Conservation (phyloP, 805 yeast species). For the Ogataea glucozyma region DNA sequence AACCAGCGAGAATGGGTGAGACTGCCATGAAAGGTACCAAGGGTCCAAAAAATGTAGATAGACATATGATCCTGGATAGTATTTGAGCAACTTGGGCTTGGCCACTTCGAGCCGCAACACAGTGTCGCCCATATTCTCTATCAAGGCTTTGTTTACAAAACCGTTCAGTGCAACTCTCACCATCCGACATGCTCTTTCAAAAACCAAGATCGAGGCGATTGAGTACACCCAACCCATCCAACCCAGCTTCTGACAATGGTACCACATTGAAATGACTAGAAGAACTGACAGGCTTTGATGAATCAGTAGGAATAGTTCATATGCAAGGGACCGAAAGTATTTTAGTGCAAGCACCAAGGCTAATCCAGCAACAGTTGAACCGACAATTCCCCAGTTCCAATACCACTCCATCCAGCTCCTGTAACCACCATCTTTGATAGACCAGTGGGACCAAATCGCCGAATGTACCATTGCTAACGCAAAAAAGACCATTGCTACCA, state of each 20-base stretch:
- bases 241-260: constrained; percentile 41
- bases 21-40: constrained; percentile 54
- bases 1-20: constrained; percentile 68
- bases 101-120: constrained; percentile 22
- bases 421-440: constrained; percentile 43
- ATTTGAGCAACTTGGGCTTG: constrained; percentile 22
- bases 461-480: constrained; percentile 57
- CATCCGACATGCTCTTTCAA: constrained; percentile 42
- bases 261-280: constrained; percentile 42
- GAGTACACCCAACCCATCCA: constrained; percentile 46
- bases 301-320: constrained; percentile 43
- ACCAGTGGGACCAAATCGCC: constrained; percentile 53
- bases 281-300: constrained; percentile 42
- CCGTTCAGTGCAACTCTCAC: constrained; percentile 34
- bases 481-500: constrained; percentile 57
- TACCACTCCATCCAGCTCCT: constrained; percentile 46
- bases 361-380: constrained; percentile 17
- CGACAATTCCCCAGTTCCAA: constrained; percentile 40
- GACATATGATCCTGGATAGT: constrained; percentile 54
- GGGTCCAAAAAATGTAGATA: constrained; percentile 55
- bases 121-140: constrained; percentile 15
- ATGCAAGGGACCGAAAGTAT: constrained; percentile 35
- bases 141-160: constrained; percentile 19
- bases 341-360: constrained; percentile 24
- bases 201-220: constrained; percentile 40